These are phyloP conservation scores for Cyathus striatus DNA, from an alignment of 768 basidiomycete genomes.

Conservation along the genomic window DNA sequence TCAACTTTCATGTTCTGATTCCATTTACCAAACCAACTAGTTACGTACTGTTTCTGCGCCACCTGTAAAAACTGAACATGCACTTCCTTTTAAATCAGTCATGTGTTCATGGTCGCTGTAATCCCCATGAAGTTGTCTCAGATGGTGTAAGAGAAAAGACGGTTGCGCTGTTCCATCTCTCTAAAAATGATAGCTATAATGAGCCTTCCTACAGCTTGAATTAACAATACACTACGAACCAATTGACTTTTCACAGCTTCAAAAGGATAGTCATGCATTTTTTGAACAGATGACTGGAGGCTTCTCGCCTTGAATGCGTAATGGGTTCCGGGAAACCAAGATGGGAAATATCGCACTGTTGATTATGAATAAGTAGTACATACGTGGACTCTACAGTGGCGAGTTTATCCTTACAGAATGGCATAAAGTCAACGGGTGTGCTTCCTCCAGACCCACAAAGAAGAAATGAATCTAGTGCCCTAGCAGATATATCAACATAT, in stretches of 20 bases:
- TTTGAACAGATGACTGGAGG: conserved; percentile 1
- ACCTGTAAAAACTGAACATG: conserved; percentile 6
- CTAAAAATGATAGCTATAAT: not conserved
- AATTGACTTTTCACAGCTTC: conserved; percentile 9
- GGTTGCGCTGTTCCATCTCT: conserved; percentile 8
- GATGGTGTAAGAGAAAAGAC: conserved; percentile 9
- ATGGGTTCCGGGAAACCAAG: conserved; percentile 18
- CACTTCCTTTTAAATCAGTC: conserved; percentile 6
- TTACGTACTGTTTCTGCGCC: conserved; percentile 10
- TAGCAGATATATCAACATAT: not conserved
- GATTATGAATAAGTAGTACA: not conserved
- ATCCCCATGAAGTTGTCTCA: conserved; percentile 4
- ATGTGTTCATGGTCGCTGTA: not conserved
- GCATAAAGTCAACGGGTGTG: not conserved
- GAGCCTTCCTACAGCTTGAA: not conserved
- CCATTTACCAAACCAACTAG: not conserved
- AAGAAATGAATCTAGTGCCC: not conserved
- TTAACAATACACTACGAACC: conserved; percentile 7
- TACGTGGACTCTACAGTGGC: not conserved
- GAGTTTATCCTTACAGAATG: not conserved
- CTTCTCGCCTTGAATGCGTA: conserved; percentile 10
- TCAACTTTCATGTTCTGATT: not conserved
- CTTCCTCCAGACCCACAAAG: not conserved
- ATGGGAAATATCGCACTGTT: conserved; percentile 16
- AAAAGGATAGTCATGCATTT: conserved; percentile 13